phyloP scores from a whole-genome alignment of 108 stramenopile genomes.

The Cyclotella baltica region DNA sequence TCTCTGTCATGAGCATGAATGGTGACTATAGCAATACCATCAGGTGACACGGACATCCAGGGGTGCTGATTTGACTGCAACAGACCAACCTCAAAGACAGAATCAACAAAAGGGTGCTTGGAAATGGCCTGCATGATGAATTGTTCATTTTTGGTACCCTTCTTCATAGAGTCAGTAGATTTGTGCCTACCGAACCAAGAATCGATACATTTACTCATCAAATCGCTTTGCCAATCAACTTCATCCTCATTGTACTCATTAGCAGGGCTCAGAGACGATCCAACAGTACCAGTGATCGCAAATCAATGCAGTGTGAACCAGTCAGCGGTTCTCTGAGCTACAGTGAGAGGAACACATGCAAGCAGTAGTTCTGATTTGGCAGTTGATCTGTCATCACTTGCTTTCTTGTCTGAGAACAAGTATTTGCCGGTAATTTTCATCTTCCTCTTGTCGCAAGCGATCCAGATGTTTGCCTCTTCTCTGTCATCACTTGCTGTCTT shows the following conservation, averaged over 20 bases:
- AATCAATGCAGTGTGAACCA: neutral
- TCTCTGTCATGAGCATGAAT: neutral
- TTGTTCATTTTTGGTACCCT: too few relatives aligned
- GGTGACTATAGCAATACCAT: conserved; percentile 6
- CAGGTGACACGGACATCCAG: conserved; percentile 14
- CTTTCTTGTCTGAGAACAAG: neutral
- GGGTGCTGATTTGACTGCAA: neutral
- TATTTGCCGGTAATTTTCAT: neutral
- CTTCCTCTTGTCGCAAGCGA: neutral
- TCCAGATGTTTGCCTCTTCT: neutral
- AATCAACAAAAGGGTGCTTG: neutral
- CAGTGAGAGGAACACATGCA: neutral
- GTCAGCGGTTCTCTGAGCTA: conserved; percentile 1
- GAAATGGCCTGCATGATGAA: neutral
- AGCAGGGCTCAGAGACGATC: too few relatives aligned
- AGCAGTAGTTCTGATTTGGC: neutral
- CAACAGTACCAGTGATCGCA: conserved; percentile 10
- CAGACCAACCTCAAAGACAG: conserved; percentile 20
- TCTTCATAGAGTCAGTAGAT: too few relatives aligned
- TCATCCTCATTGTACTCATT: neutral
- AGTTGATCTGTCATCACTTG: neutral
- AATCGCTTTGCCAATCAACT: neutral
- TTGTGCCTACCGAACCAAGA: conserved; percentile 9
- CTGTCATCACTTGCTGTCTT: neutral
- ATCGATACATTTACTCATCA: conserved; percentile 3